These are phyloP conservation scores for Pulveroboletus frians DNA, from an alignment of 768 basidiomycete genomes.

Conservation along the genomic window DNA sequence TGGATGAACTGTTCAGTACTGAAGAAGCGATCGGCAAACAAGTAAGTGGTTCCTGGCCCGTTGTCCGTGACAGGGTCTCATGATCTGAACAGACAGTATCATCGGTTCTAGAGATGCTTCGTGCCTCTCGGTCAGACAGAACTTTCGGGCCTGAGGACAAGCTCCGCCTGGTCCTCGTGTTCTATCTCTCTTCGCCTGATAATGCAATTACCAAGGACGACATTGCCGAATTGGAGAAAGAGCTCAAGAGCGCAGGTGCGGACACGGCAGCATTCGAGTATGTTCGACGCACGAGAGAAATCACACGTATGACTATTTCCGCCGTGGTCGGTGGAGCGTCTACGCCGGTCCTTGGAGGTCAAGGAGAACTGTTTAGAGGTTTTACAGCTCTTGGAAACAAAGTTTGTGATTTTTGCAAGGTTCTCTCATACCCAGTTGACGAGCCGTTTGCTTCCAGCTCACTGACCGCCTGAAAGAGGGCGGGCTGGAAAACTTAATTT, in stretches of 20 bases:
- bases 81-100: constrained; percentile 53
- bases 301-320: constrained; percentile 85
- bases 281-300: constrained; percentile 85
- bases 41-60: constrained; percentile 34
- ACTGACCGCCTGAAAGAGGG: constrained; percentile 92
- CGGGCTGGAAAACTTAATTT: constrained; percentile 94
- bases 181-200: constrained; percentile 85
- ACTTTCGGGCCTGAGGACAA: constrained; percentile 75
- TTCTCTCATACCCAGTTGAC: neutral
- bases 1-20: constrained; percentile 95
- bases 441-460: constrained; percentile 46
- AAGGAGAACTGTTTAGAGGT: constrained; percentile 88
- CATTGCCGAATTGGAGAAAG: constrained; percentile 78
- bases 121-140: constrained; percentile 60
- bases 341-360: constrained; percentile 65
- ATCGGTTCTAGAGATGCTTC: constrained; percentile 83
- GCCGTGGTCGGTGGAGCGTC: constrained; percentile 52
- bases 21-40: constrained; percentile 90
- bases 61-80: neutral
- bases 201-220: constrained; percentile 83
- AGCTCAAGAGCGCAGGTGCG: constrained; percentile 76
- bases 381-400: constrained; percentile 89
- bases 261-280: constrained; percentile 86
- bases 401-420: constrained; percentile 39
- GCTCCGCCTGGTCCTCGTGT: constrained; percentile 90